Percentiles rank a stretch among this genome's conserved stretches.
These are phyloP conservation scores for Leishmania guyanensis DNA, from an alignment of 208 protist species.

Conservation along the genomic window DNA sequence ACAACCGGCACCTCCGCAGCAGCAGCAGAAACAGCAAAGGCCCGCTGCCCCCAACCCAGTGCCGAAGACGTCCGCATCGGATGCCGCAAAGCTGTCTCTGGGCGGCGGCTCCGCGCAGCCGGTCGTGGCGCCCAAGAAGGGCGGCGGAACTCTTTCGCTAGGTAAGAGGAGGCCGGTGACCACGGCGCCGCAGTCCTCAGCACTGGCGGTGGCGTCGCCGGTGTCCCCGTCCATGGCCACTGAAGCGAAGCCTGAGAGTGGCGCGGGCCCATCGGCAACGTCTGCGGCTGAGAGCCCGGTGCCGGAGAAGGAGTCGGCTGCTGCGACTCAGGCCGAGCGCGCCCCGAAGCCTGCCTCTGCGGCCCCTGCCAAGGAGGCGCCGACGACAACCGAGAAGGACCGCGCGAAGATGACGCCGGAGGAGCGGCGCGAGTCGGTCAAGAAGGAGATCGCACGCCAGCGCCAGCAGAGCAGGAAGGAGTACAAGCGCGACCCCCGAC, in stretches of 20 bases:
- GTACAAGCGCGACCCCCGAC: conserved; percentile 84
- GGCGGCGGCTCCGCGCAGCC: conserved; percentile 39
- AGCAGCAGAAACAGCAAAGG: conserved; percentile 13
- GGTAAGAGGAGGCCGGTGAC: conserved; percentile 74
- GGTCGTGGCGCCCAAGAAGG: conserved; percentile 63
- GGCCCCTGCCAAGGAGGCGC: conserved; percentile 23
- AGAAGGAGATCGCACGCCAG: conserved; percentile 53
- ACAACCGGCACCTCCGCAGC: conserved; percentile 6
- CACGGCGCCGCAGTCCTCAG: conserved; percentile 12
- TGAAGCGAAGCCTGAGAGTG: conserved; percentile 28
- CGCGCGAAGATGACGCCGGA: conserved; percentile 55
- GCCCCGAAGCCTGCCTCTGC: conserved; percentile 25
- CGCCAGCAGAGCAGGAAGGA: conserved; percentile 62
- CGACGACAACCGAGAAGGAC: conserved; percentile 8
- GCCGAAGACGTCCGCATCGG: conserved; percentile 21
- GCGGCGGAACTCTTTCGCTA: conserved; percentile 64
- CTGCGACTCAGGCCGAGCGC: conserved; percentile 3
- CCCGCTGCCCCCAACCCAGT: conserved; percentile 7
- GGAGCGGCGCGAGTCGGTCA: conserved; percentile 70
- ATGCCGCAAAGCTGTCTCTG: conserved; percentile 64
- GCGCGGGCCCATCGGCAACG: conserved; percentile 13
- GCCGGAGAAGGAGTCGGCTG: not conserved
- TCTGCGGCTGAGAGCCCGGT: not conserved
- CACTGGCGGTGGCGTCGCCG: not conserved
- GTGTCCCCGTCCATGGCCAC: conserved; percentile 6